phyloP scores from a whole-genome alignment of 352 stramenopile genomes.

The Phytophthora syringae region DNA sequence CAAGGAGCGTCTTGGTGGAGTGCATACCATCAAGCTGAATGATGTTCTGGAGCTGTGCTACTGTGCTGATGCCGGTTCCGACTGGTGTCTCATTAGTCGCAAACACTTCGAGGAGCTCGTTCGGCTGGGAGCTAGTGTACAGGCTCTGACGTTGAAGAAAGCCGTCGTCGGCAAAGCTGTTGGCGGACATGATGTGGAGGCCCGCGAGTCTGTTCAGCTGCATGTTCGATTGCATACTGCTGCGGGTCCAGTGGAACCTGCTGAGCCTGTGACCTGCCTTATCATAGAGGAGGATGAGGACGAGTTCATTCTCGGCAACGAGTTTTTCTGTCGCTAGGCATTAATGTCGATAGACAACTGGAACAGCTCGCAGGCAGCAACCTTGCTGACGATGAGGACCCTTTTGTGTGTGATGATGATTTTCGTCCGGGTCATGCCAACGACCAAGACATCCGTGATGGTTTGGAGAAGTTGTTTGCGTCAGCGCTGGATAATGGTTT shows the following conservation, averaged over 20 bases:
- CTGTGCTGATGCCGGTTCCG: slow-evolving; percentile 7
- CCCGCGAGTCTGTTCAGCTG: slow-evolving; percentile 1
- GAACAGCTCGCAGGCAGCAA: neutral
- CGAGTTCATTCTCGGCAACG: slow-evolving; percentile 15
- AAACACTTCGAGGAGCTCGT: neutral
- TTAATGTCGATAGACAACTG: neutral
- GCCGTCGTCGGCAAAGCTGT: slow-evolving; percentile 8
- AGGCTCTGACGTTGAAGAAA: neutral
- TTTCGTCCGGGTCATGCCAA: neutral
- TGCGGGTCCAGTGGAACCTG: slow-evolving; percentile 6
- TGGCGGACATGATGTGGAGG: slow-evolving; percentile 6
- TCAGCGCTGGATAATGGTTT: neutral
- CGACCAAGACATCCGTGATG: neutral
- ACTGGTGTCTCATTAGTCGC: slow-evolving; percentile 10
- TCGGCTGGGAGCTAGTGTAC: neutral
- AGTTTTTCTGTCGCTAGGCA: slow-evolving; percentile 7
- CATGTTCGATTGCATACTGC: slow-evolving; percentile 2
- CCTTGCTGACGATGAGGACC: neutral
- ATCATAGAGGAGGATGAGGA: slow-evolving; percentile 16
- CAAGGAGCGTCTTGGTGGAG: slow-evolving; percentile 11
- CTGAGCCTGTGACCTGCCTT: slow-evolving; percentile 2
- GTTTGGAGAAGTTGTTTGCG: neutral
- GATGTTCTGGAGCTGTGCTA: neutral
- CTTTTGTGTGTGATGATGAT: neutral
- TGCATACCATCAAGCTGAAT: slow-evolving; percentile 14